phyloP scores from a whole-genome alignment of 805 yeast species.

The Spathaspora arborariae region DNA sequence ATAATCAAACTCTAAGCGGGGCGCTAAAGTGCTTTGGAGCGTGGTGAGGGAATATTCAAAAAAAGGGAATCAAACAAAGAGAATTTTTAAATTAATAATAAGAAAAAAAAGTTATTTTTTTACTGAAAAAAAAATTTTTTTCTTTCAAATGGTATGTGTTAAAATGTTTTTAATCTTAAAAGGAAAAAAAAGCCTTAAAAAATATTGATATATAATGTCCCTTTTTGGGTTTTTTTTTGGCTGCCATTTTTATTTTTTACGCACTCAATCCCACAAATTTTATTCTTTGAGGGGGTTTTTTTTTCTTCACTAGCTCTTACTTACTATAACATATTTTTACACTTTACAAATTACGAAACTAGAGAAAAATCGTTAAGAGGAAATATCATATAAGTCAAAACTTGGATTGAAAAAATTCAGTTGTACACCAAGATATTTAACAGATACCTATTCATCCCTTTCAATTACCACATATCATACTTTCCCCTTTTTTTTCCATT shows the following conservation, averaged over 20 bases:
- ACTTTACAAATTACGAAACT: background rate
- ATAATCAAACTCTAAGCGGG: background rate
- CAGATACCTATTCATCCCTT: background rate
- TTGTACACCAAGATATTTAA: background rate
- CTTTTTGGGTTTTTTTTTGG: background rate
- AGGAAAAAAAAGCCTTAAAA: background rate
- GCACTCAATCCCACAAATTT: background rate
- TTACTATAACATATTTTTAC: background rate
- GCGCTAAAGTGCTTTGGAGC: background rate
- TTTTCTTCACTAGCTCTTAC: background rate
- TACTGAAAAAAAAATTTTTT: background rate
- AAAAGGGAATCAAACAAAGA: background rate
- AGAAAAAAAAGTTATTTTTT: background rate
- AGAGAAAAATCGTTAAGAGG: background rate
- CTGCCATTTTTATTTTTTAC: background rate
- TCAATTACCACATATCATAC: background rate
- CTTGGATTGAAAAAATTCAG: too few species aligned
- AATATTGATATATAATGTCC: background rate
- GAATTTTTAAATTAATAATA: background rate
- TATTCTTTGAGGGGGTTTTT: background rate
- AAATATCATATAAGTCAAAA: too few species aligned
- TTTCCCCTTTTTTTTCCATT: background rate
- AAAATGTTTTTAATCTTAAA: background rate
- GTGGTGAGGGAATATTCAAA: slow-evolving; percentile 1
- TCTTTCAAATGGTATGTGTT: background rate